These are phyloP conservation scores for Tephrocybe sp. DNA, from an alignment of 768 basidiomycete species.

Conservation along the genomic window DNA sequence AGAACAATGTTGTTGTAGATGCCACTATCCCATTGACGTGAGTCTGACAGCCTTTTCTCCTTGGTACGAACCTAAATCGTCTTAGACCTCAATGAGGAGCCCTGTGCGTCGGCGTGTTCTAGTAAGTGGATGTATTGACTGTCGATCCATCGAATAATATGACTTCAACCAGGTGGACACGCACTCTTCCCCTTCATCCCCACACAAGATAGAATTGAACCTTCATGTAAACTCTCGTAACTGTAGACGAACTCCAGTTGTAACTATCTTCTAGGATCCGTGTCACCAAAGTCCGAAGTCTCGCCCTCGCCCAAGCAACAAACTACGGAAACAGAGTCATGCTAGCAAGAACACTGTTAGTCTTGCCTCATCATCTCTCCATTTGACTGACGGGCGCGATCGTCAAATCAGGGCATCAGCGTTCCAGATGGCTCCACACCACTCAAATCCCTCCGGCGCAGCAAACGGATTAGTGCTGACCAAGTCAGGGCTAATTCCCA, in stretches of 20 bases:
- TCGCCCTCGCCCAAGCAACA: neutral
- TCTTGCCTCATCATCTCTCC: too few relatives aligned
- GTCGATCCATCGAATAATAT: neutral
- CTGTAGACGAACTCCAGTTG: neutral
- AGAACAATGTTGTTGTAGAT: conserved; percentile 6
- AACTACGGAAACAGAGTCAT: neutral
- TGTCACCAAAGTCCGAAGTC: too few relatives aligned
- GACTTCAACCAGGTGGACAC: neutral
- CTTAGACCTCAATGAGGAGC: neutral
- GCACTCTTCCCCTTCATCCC: neutral
- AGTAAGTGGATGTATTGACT: neutral
- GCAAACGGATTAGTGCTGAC: neutral
- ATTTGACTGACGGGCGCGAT: too few relatives aligned
- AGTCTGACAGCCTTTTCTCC: neutral
- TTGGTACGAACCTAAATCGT: neutral
- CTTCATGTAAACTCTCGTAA: neutral
- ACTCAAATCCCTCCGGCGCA: neutral
- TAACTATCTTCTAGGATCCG: neutral
- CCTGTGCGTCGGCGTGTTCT: neutral
- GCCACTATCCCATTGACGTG: conserved; percentile 1
- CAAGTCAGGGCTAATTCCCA: too few relatives aligned
- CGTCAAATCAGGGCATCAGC: too few relatives aligned
- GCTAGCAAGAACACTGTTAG: neutral
- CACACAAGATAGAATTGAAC: neutral
- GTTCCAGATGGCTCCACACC: neutral